Evolutionary conservation across 2,329 filamentous ascomycete species (phyloP), one percentile per base, ranked within the genome.

Genomic region (Aaosphaeria pasadenensis): DNA sequence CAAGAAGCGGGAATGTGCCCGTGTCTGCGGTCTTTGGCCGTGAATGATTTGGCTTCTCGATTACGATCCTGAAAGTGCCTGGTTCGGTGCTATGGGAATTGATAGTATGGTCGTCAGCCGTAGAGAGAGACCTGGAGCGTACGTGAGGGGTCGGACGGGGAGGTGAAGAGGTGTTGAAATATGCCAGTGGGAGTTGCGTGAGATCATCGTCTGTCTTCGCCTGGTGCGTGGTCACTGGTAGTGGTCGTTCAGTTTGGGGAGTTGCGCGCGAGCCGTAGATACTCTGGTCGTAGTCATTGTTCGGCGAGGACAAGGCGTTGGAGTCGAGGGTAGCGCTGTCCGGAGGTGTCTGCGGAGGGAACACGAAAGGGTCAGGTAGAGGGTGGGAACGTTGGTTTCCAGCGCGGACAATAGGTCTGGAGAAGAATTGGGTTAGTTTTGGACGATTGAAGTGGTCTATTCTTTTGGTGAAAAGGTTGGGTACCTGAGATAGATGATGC

Each of bases 61-160:
- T 92, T 51, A 92, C 80, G 35, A 95, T 84, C 65, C 87, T 90
- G 70, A 94, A 86, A 48, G 84, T 87, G 32, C 86, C 87, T 3
- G 78, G 77, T 50, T 87, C 84, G 17, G 77, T 75, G 57, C 77
- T 78, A 53, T 76, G 77, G 45, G 73, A 62, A 40, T 58, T 56
- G 39, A 59, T 55, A 29, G 73, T 70, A 50, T 80, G 77, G 55
- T 91, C 88, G 42, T 85, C 86, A 46, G 87, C 74, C 5, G 87
- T 91, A 32, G 88, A 91, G 63, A 91, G 88, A 0, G 90, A 95
- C 58, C 86, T 76, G 17, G 88, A 84, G 55, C 87, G 83, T 30
- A 55, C 51, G 57, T 71, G 67, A 9, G 58, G 51, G 33, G 52
- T 50, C 11, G 62, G 53, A 28, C 60, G 57, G 31, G 57, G 41